phyloP scores from a whole-genome alignment of 164 flowering plant genomes.

The Macadamia integrifolia region DNA sequence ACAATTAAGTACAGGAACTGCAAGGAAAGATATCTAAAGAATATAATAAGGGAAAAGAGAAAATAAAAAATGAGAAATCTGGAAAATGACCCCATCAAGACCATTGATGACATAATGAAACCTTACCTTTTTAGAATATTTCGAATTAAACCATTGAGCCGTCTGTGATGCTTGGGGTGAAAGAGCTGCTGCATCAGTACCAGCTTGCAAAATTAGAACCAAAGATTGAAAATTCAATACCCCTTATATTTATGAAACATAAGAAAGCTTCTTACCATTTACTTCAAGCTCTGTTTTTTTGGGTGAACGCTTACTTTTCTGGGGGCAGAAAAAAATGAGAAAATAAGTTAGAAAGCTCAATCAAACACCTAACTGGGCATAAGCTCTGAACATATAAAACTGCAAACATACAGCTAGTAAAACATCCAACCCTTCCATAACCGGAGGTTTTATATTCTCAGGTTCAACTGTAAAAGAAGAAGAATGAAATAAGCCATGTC shows the following conservation, averaged over 20 bases:
- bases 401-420: slow-evolving; percentile 52
- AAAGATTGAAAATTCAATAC: slow-evolving; percentile 3
- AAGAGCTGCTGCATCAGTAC: slow-evolving; percentile 40
- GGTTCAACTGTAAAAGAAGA: slow-evolving; percentile 17
- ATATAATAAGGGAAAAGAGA: not conserved
- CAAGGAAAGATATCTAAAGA: not conserved
- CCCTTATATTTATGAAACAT: not conserved
- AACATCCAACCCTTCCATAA: slow-evolving; percentile 77
- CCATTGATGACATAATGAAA: not conserved
- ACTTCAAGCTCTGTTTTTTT: slow-evolving; percentile 40
- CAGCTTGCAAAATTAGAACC: slow-evolving; percentile 3
- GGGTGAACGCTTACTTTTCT: slow-evolving; percentile 51
- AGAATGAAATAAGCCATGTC: not conserved
- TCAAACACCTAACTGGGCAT: not conserved
- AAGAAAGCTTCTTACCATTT: slow-evolving; percentile 35
- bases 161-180: slow-evolving; percentile 38
- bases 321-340: slow-evolving; percentile 2
- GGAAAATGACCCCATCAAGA: not conserved
- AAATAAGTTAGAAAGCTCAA: not conserved
- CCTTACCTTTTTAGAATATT: slow-evolving; percentile 71
- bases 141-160: slow-evolving; percentile 76
- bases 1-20: not conserved
- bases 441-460: slow-evolving; percentile 33
- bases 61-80: not conserved
- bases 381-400: not conserved